Conservation (phyloP, 176 grass and related monocot genomes). For the Hordeum vulgare region MorexV3_pseudomolecules_assembly NC_058521.1:20782272-20782771, state of each 20-base stretch:
- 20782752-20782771: not conserved
- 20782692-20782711: not conserved
- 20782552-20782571: constrained; percentile 24
- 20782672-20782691: not conserved
- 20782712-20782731: not conserved
- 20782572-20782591: not conserved
- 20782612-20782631: not conserved
- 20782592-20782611: not conserved
- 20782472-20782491: too few relatives aligned
- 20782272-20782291: too few relatives aligned
- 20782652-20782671: constrained; percentile 1
- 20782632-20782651: not conserved
- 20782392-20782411: not conserved
- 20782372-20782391: not conserved
- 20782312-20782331: not conserved
- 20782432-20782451: not conserved
- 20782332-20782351: not conserved
- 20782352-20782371: not conserved
- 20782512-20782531: not conserved
- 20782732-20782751: not conserved
- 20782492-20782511: too few relatives aligned
- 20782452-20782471: too few relatives aligned
- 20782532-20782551: not conserved
- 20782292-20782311: too few relatives aligned
- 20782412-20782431: not conserved